Evolutionary conservation across 768 basidiomycete genomes (phyloP).

Genomic region (Fomitopsis pulvina): DNA sequence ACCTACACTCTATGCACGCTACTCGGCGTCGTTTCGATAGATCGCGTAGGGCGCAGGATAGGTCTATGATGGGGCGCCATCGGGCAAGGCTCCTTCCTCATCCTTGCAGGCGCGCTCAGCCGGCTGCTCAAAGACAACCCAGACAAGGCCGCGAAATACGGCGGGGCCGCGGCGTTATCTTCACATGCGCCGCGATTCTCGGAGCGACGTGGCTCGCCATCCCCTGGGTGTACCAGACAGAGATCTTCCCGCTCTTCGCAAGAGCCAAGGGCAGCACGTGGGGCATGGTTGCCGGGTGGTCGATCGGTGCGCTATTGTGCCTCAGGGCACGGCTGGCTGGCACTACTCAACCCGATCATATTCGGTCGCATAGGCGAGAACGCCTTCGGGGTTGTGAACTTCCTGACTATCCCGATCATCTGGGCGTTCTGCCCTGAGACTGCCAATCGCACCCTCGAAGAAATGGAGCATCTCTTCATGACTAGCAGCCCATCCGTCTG

Average conservation of each 20-base stretch:
- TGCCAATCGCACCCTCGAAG: constrained; percentile 38
- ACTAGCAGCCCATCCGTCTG: constrained; percentile 38
- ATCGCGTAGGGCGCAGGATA: constrained; percentile 36
- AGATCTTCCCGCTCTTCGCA: constrained; percentile 38
- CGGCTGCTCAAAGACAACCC: constrained; percentile 34
- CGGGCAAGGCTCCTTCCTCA: constrained; percentile 31
- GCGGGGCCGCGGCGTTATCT: constrained; percentile 38
- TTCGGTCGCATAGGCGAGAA: constrained; percentile 36
- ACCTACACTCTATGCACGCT: constrained; percentile 37
- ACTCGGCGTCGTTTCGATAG: constrained; percentile 35
- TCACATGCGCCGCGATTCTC: constrained; percentile 36
- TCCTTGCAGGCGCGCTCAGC: constrained; percentile 36
- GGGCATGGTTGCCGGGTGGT: constrained; percentile 42
- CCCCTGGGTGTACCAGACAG: constrained; percentile 29
- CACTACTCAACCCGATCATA: constrained; percentile 39
- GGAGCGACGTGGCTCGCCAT: constrained; percentile 43
- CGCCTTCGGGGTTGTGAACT: constrained; percentile 38
- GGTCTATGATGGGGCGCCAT: constrained; percentile 41
- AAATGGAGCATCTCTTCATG: constrained; percentile 39
- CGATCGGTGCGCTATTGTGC: constrained; percentile 27
- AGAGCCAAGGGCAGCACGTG: constrained; percentile 41
- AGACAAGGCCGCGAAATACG: constrained; percentile 32
- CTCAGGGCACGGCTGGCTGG: constrained; percentile 36
- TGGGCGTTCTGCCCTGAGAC: constrained; percentile 42
- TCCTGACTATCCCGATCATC: constrained; percentile 36